Evolutionary conservation across 345 rosid genomes (phyloP).

Genomic region (Eucalyptus urophylla): DNA sequence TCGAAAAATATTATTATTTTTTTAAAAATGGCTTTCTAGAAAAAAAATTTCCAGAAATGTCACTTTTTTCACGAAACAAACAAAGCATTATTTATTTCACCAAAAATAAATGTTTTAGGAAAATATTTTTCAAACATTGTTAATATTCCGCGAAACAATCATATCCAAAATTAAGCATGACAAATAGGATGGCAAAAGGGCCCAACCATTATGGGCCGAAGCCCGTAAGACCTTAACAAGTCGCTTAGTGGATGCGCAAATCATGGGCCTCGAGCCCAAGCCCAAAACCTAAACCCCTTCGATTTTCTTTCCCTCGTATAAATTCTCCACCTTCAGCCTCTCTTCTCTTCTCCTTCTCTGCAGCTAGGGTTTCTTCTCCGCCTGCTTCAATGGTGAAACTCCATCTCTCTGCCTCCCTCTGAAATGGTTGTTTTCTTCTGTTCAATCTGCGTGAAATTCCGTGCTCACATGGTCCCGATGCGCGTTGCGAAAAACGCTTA

Average conservation of each 20-base stretch:
- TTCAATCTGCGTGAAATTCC: neutral
- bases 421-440: neutral
- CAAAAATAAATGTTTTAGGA: too few species aligned
- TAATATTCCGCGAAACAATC: neutral
- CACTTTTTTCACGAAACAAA: neutral
- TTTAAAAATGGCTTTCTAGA: neutral
- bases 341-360: neutral
- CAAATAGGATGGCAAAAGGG: neutral
- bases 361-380: neutral
- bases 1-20: too few species aligned
- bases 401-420: neutral
- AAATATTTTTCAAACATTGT: neutral
- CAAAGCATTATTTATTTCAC: neutral
- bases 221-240: neutral
- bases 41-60: rapidly evolving
- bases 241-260: neutral
- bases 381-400: conserved; percentile 3
- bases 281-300: neutral
- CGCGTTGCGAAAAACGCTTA: neutral
- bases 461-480: neutral
- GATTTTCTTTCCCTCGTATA: neutral
- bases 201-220: neutral
- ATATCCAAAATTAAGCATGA: neutral
- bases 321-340: neutral
- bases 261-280: neutral